Evolutionary conservation across 2,329 filamentous ascomycete genomes (phyloP), one percentile per base, ranked within the genome.

Genomic region (Botrytis pseudocinerea): DNA sequence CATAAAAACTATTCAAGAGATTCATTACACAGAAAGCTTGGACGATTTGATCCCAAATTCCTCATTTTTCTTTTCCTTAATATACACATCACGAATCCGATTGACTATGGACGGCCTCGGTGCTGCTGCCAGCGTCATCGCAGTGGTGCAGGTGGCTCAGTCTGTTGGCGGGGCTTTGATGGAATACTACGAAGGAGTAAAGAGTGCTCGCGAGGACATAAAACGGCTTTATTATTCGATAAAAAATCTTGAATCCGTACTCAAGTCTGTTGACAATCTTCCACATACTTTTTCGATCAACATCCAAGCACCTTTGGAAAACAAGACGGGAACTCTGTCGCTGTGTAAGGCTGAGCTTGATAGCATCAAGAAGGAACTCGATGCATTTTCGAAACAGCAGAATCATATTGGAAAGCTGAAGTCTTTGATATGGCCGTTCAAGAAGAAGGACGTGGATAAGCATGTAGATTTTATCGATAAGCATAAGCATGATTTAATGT

Each of bases 391-490:
- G n/a, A 16, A 35, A 38, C 59, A 40, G 35, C 59, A 40, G 8
- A n/a, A 61, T 25, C 35, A 18, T 22, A 46, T 64, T 40, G 62
- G 18, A 12, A 64, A 64, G 42, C 35, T 64, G n/a, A 71, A 70
- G 65, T 70, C 69, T 40, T 72, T 79, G 51, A 74, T 66, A 68
- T 78, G 76, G 76, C 78, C 76, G 20, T 77, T 78, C 63, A 51
- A 76, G 46, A 76, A 77, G 60, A 76, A 74, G 3, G 48, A n/a
- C n/a, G 48, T 51, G 48, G 48, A 51, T n/a, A 51, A 51, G 5
- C 25, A 40, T 32, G 64, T 78, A 22, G 32, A 64, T n/a, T 59
- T 62, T 5, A 54, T 74, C 22, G 72, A 75, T n/a, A 68, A 48
- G 32, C 38, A 70, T 44, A 75, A 76, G 28, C 35, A 66, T 28